phyloP scores from a whole-genome alignment of 2,329 filamentous ascomycete genomes.

The Piedraia hortae region DNA sequence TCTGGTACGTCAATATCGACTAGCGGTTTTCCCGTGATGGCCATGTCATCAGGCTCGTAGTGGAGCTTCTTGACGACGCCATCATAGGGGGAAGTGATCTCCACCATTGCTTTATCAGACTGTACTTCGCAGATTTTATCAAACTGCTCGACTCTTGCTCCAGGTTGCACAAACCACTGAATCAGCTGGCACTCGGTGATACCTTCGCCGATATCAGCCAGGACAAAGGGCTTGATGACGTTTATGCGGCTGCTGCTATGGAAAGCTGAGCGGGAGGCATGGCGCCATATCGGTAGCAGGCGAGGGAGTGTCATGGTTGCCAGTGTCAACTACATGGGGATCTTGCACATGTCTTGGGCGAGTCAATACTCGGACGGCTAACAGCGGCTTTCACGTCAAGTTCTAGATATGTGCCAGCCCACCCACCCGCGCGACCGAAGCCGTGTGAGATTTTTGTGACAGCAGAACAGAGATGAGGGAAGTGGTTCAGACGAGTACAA shows the following conservation, averaged over 20 bases:
- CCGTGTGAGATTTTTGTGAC: no score
- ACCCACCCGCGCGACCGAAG: no score
- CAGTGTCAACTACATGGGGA: no score
- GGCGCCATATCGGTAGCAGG: no score
- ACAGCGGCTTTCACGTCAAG: no score
- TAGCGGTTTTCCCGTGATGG: conserved; percentile 71
- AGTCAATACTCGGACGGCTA: no score
- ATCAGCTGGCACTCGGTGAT: conserved; percentile 98
- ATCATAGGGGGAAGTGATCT: conserved; percentile 89
- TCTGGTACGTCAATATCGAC: conserved; percentile 85
- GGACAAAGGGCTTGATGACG: conserved; percentile 48
- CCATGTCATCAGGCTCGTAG: conserved; percentile 90
- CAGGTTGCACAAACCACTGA: conserved; percentile 96
- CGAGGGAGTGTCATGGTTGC: no score
- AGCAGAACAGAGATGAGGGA: no score
- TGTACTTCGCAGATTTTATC: conserved; percentile 94
- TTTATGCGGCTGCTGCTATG: conserved; percentile 7
- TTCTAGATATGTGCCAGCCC: no score
- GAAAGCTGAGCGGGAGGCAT: conserved; percentile 7
- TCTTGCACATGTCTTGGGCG: no score
- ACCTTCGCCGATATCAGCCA: conserved; percentile 76
- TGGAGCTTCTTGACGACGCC: conserved; percentile 90
- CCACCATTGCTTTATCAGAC: conserved; percentile 54
- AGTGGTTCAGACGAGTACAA: no score
- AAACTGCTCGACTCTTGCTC: conserved; percentile 89